phyloP scores from a whole-genome alignment of 148 eudicot species.

The Nepenthes gracilis region DNA sequence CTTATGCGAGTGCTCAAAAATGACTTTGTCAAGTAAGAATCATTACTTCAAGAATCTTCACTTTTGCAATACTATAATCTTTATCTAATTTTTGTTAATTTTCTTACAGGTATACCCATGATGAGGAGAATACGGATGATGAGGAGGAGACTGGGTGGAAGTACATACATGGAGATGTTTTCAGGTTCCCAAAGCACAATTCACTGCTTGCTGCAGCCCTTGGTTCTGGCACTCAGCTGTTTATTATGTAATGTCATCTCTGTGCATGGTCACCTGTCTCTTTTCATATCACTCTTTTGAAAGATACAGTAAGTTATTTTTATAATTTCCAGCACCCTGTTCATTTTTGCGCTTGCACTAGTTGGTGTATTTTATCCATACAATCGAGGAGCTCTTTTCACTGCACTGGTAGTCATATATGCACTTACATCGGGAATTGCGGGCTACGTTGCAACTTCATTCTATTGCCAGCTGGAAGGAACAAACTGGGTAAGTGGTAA shows the following conservation, averaged over 20 bases:
- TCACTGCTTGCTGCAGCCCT: constrained; percentile 11
- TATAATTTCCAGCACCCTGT: constrained; percentile 5
- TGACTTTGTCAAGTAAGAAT: constrained; percentile 13
- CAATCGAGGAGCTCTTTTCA: constrained; percentile 11
- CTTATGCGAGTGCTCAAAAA: constrained; percentile 12
- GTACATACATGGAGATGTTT: constrained; percentile 12
- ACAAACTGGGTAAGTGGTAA: constrained; percentile 9
- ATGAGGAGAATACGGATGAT: constrained; percentile 9
- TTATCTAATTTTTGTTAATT: background rate
- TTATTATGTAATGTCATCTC: constrained; percentile 2
- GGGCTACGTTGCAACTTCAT: constrained; percentile 8
- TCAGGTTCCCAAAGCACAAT: constrained; percentile 7
- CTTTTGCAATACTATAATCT: background rate
- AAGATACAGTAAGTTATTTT: no score
- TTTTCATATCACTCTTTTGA: no score
- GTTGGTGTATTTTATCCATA: constrained; percentile 13
- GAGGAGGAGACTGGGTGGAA: constrained; percentile 12
- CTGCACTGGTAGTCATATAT: constrained; percentile 12
- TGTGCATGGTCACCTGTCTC: no score
- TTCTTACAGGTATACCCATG: constrained; percentile 8
- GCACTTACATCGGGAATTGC: constrained; percentile 13
- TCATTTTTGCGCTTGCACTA: constrained; percentile 8
- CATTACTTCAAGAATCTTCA: background rate
- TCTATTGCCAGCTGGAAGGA: constrained; percentile 12
- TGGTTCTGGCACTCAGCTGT: constrained; percentile 12